Evolutionary conservation across 768 basidiomycete genomes (phyloP), one percentile per base, ranked within the genome.

Genomic region (Boletus huronensis): DNA sequence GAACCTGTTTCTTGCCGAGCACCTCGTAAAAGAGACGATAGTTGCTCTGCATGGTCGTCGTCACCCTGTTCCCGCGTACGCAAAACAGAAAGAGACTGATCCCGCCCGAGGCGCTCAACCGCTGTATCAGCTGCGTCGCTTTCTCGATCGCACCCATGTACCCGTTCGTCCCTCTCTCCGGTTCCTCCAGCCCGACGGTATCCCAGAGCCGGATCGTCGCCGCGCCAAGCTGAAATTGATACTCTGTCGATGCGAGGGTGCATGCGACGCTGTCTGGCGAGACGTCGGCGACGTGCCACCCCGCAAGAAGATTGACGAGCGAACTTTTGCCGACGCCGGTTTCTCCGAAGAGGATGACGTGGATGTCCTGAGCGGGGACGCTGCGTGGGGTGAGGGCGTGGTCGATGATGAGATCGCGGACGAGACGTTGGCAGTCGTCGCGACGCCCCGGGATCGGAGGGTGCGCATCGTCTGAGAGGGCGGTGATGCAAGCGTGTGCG

Each of bases 271-370:
- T 70, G 25, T 65, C 60, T 25, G 63, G 60, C 3, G 68, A 72
- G 17, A 62, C 46, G 0, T 50, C 38, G 9, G 68, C 66, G 29
- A 69, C 50, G 16, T 50, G 70, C 61, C 53, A 72, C 56, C 65
- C 70, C 6, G 64, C 60, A 41, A 79, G 57, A 62, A 79, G 70
- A 43, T 78, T 79, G 46, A 70, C 59, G 32, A 70, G 58, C 10
- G 70, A 72, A 28, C 69, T 70, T 42, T 70, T 70, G 5, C 68
- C 68, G n/a, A 62, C 54, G 17, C 77, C 77, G 0, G 73, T 67
- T 49, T 77, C 74, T 0, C 77, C 77, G 44, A 78, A 79, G 19
- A 79, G 50, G 19, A 78, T 61, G 44, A 77, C 46, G 42, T 73
- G 65, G 14, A 66, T 36, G 49, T 67, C 63, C 39, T 62, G 60